Evolutionary conservation across 2,329 filamentous ascomycete species (phyloP).

Genomic region (Colletotrichum gigasporum): DNA sequence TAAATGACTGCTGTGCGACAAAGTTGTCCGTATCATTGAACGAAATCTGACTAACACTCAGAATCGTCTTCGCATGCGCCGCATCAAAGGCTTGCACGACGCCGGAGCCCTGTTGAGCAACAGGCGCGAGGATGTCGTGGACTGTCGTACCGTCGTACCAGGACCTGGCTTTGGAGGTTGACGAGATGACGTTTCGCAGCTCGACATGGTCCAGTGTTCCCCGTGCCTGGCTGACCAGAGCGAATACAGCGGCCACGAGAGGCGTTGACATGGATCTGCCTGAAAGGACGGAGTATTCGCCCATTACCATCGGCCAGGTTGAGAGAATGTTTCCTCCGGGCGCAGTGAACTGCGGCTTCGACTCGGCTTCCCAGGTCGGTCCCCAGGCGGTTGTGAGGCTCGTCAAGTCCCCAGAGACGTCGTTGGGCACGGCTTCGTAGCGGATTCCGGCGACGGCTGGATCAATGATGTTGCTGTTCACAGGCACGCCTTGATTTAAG

Average conservation of each 20-base stretch:
- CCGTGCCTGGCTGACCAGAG: slow-evolving; percentile 40
- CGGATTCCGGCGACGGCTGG: not conserved
- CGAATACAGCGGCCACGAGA: slow-evolving; percentile 50
- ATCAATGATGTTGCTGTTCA: slow-evolving; percentile 36
- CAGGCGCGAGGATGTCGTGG: slow-evolving; percentile 39
- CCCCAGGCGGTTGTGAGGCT: slow-evolving; percentile 31
- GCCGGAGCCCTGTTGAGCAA: slow-evolving; percentile 53
- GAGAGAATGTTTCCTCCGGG: slow-evolving; percentile 35
- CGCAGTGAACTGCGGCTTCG: slow-evolving; percentile 34
- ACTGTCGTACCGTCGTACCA: slow-evolving; percentile 40
- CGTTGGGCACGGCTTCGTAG: not conserved
- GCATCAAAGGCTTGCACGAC: slow-evolving; percentile 52
- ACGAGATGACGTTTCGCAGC: slow-evolving; percentile 38
- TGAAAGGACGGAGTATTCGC: slow-evolving; percentile 56
- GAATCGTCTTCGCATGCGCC: slow-evolving; percentile 46
- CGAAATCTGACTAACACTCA: slow-evolving; percentile 49
- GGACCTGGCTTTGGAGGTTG: slow-evolving; percentile 39
- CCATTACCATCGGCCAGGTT: slow-evolving; percentile 34
- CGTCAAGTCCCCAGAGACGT: not conserved
- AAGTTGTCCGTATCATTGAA: slow-evolving; percentile 57
- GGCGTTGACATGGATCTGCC: slow-evolving; percentile 66
- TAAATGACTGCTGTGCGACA: slow-evolving; percentile 42
- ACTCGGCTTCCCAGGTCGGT: slow-evolving; percentile 29
- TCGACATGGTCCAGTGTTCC: slow-evolving; percentile 37
- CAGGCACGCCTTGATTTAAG: slow-evolving; percentile 39